Evolutionary conservation across 192 early-diverging fungal species (phyloP).

Genomic region (Backusella circina): DNA sequence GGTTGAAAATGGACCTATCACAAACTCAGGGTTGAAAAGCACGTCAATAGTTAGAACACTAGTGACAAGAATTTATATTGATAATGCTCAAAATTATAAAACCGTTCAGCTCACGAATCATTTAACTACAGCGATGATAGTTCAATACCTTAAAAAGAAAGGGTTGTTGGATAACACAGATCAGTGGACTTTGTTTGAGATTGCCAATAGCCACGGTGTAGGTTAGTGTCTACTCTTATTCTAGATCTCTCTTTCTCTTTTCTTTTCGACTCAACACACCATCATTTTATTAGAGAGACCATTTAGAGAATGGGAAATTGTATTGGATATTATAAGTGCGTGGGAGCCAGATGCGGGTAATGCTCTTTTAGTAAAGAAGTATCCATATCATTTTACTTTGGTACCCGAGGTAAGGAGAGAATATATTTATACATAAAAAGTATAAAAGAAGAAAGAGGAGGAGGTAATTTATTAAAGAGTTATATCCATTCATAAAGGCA

Average conservation of each 20-base stretch:
- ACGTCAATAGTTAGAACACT: conserved; percentile 31
- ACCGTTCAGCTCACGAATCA: conserved; percentile 70
- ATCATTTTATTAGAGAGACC: conserved; percentile 71
- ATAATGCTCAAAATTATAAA: conserved; percentile 70
- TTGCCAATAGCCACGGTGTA: conserved; percentile 78
- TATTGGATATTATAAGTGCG: conserved; percentile 76
- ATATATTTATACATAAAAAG: background rate
- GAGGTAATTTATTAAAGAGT: background rate
- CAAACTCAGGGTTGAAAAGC: background rate
- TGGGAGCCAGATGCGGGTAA: conserved; percentile 81
- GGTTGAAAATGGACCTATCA: background rate
- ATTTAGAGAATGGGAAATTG: conserved; percentile 84
- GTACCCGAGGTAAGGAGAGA: conserved; percentile 45
- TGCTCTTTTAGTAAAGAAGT: conserved; percentile 75
- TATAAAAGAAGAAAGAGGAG: conserved; percentile 3
- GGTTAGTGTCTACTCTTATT: conserved; percentile 29
- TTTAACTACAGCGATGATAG: conserved; percentile 67
- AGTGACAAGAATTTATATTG: conserved; percentile 83
- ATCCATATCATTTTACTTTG: conserved; percentile 56
- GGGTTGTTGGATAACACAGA: conserved; percentile 50
- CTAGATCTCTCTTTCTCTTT: background rate
- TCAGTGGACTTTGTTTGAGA: conserved; percentile 88
- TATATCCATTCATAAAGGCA: conserved; percentile 8
- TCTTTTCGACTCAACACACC: background rate
- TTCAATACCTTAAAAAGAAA: conserved; percentile 66